Evolutionary conservation across 306 rosid species (phyloP).

Genomic region (Geum urbanum): DNA sequence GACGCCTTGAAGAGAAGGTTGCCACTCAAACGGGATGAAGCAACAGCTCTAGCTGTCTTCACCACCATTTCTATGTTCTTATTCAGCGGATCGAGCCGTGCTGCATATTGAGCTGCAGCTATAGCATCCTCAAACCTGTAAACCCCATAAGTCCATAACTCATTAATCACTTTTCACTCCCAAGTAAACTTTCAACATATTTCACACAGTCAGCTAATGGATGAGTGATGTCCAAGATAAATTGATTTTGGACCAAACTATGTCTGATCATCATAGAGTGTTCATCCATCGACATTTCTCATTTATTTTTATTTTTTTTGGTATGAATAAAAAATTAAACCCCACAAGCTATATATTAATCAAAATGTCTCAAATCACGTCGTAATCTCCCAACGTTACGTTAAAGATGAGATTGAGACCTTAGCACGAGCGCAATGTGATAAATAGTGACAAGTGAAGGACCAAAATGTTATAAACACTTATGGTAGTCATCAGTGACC

Average conservation of each 20-base stretch:
- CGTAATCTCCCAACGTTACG: too few species aligned
- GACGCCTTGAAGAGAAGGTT: slow-evolving; percentile 84
- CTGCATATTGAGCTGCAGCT: slow-evolving; percentile 57
- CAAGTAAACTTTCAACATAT: not conserved
- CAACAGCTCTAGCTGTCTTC: slow-evolving; percentile 54
- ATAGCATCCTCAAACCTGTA: slow-evolving; percentile 85
- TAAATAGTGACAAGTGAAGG: not conserved
- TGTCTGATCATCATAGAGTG: too few species aligned
- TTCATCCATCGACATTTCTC: too few species aligned
- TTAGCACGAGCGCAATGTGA: not conserved
- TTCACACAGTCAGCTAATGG: too few species aligned
- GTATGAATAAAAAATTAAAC: too few species aligned
- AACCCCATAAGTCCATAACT: not conserved
- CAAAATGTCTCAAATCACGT: too few species aligned
- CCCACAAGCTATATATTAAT: too few species aligned
- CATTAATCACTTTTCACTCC: not conserved
- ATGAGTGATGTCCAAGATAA: too few species aligned
- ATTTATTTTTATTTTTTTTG: too few species aligned
- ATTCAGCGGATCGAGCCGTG: slow-evolving; percentile 57
- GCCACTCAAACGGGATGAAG: slow-evolving; percentile 76
- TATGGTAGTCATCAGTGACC: not conserved
- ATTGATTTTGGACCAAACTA: too few species aligned
- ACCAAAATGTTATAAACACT: not conserved
- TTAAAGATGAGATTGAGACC: not conserved
- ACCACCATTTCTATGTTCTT: slow-evolving; percentile 45